Evolutionary conservation across 2,329 filamentous ascomycete genomes (phyloP).

Genomic region (Pseudogymnoascus sp.): DNA sequence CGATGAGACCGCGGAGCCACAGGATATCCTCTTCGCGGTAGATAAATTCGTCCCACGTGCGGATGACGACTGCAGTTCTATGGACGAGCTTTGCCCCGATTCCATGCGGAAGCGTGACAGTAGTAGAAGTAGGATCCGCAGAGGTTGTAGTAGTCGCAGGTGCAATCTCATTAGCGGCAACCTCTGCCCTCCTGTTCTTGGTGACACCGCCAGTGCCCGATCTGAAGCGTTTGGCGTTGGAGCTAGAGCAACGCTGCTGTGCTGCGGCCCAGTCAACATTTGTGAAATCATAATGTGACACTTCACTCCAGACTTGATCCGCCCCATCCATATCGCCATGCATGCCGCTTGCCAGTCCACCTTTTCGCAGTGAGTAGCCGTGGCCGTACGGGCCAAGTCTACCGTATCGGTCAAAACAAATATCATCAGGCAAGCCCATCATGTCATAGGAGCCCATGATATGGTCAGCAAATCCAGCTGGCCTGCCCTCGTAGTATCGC

Average conservation of each 20-base stretch:
- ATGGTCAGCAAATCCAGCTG: constrained; percentile 75
- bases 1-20: constrained; percentile 75
- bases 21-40: constrained; percentile 76
- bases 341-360: constrained; percentile 77
- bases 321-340: constrained; percentile 74
- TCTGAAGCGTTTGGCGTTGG: constrained; percentile 62
- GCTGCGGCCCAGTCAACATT: constrained; percentile 70
- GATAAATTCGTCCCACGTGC: constrained; percentile 71
- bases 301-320: constrained; percentile 67
- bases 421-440: constrained; percentile 68
- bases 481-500: constrained; percentile 67
- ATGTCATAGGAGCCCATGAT: constrained; percentile 81
- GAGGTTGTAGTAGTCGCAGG: neutral
- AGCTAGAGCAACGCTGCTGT: constrained; percentile 63
- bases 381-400: constrained; percentile 82
- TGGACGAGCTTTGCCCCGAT: constrained; percentile 30
- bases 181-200: neutral
- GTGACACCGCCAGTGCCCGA: neutral
- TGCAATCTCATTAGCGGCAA: neutral
- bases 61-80: constrained; percentile 70
- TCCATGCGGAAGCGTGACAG: neutral
- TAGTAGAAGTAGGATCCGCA: neutral
- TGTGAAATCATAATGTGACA: constrained; percentile 67
- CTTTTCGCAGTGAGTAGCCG: constrained; percentile 70
- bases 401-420: constrained; percentile 91